Evolutionary conservation across 2,329 filamentous ascomycete species (phyloP).

Genomic region (Aspergillus clavatus): DNA sequence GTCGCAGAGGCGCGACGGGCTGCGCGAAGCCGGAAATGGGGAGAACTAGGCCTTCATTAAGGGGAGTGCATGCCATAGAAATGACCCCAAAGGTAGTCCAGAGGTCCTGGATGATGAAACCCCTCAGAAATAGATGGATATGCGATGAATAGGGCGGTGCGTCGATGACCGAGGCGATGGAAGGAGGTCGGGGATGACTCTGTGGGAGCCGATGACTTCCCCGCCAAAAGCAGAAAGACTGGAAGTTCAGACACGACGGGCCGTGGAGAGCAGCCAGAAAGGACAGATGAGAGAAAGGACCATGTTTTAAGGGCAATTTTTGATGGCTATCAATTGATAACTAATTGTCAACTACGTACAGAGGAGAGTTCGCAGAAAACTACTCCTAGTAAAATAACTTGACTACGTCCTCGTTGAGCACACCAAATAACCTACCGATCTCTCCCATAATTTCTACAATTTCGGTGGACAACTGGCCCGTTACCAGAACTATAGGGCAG

Average conservation of each 20-base stretch:
- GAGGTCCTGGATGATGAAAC: slow-evolving; percentile 5
- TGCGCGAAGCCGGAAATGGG: slow-evolving; percentile 37
- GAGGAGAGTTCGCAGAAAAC: neutral
- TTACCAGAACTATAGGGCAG: slow-evolving; percentile 59
- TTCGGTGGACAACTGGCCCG: slow-evolving; percentile 54
- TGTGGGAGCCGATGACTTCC: slow-evolving; percentile 16
- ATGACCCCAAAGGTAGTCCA: slow-evolving; percentile 8
- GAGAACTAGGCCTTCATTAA: slow-evolving; percentile 39
- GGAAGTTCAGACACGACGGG: neutral
- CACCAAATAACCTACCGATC: slow-evolving; percentile 57
- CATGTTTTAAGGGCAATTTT: neutral
- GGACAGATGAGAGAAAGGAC: neutral
- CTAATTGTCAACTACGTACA: neutral
- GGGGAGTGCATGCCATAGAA: slow-evolving; percentile 16
- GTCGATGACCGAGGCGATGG: slow-evolving; percentile 23
- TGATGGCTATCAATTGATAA: neutral
- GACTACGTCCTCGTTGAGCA: slow-evolving; percentile 57
- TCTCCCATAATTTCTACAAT: slow-evolving; percentile 52
- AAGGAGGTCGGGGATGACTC: slow-evolving; percentile 26
- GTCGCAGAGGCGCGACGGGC: slow-evolving; percentile 33
- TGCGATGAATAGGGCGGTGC: slow-evolving; percentile 22
- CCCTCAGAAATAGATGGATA: slow-evolving; percentile 15
- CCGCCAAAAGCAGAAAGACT: slow-evolving; percentile 23
- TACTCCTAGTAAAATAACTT: slow-evolving; percentile 42
- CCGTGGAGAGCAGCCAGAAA: neutral